Conservation (phyloP, 1,139 yeast genomes). For the Debaryomyces subglobosus region DNA sequence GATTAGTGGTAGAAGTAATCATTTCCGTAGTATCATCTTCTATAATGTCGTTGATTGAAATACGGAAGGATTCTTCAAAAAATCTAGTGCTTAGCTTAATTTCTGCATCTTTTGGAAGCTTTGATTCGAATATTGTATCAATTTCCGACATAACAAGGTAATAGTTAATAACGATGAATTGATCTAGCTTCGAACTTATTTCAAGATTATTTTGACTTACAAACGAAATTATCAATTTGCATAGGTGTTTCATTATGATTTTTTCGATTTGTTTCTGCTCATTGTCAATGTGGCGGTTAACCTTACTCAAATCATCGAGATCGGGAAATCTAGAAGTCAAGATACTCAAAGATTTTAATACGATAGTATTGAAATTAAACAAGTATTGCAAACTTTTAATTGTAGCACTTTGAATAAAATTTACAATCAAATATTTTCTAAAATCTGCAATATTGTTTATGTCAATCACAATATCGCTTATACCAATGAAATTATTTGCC, state of each 20-base stretch:
- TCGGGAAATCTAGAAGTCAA: constrained; percentile 10
- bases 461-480: constrained; percentile 7
- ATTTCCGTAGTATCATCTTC: constrained; percentile 17
- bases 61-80: constrained; percentile 31
- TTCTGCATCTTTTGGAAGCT: constrained; percentile 21
- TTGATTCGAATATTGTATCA: constrained; percentile 6
- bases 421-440: constrained; percentile 16
- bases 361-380: constrained; percentile 29
- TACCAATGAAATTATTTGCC: constrained; percentile 13
- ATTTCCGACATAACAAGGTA: constrained; percentile 16
- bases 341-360: constrained; percentile 22
- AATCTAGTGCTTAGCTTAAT: constrained; percentile 31
- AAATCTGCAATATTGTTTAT: constrained; percentile 11
- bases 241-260: constrained; percentile 20
- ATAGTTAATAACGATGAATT: constrained; percentile 29
- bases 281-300: constrained; percentile 11
- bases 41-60: constrained; percentile 15
- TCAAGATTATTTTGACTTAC: constrained; percentile 10
- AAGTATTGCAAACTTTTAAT: constrained; percentile 30
- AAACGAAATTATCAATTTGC: constrained; percentile 21
- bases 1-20: constrained; percentile 33
- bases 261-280: constrained; percentile 21
- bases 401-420: constrained; percentile 25
- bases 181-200: constrained; percentile 25
- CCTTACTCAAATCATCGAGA: not conserved